Conservation (phyloP, 352 stramenopile genomes). For the Pythium guiyangense region DNA sequence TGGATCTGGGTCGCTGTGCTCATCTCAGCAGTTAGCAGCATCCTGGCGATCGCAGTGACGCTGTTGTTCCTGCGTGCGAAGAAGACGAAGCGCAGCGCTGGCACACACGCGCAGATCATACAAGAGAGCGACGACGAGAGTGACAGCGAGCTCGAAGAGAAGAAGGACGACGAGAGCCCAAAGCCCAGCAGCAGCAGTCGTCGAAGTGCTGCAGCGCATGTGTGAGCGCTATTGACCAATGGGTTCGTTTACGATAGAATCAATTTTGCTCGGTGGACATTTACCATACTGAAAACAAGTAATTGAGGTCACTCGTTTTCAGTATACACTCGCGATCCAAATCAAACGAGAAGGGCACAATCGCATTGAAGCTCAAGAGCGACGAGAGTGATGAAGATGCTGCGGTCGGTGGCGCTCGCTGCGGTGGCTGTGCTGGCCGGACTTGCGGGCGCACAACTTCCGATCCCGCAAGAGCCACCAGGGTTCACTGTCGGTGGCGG, state of each 20-base stretch:
- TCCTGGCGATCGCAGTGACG: slow-evolving; percentile 41
- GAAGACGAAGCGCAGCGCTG: slow-evolving; percentile 16
- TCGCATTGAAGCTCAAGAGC: not conserved
- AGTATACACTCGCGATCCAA: no score
- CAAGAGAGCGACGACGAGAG: slow-evolving; percentile 49
- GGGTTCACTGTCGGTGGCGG: slow-evolving; percentile 64
- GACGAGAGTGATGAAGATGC: slow-evolving; percentile 12
- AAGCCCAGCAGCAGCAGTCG: slow-evolving; percentile 5
- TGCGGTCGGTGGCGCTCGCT: slow-evolving; percentile 9
- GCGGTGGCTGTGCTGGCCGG: not conserved
- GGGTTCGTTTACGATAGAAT: not conserved
- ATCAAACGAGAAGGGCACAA: no score
- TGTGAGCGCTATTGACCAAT: not conserved
- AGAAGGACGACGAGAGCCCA: not conserved
- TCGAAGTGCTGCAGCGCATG: not conserved
- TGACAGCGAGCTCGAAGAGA: slow-evolving; percentile 1
- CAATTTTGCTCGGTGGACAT: not conserved
- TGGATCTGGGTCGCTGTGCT: slow-evolving; percentile 51
- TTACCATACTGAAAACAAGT: not conserved
- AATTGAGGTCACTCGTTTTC: no score
- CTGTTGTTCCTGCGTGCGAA: slow-evolving; percentile 42
- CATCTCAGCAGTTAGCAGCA: slow-evolving; percentile 42
- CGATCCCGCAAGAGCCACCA: slow-evolving; percentile 52
- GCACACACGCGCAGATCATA: slow-evolving; percentile 43
- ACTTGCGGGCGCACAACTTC: slow-evolving; percentile 34